Percentiles rank a stretch among this genome's conserved stretches.
phyloP scores from a whole-genome alignment of 495 filamentous ascomycete genomes.

The Apiosordaria backusii region DNA sequence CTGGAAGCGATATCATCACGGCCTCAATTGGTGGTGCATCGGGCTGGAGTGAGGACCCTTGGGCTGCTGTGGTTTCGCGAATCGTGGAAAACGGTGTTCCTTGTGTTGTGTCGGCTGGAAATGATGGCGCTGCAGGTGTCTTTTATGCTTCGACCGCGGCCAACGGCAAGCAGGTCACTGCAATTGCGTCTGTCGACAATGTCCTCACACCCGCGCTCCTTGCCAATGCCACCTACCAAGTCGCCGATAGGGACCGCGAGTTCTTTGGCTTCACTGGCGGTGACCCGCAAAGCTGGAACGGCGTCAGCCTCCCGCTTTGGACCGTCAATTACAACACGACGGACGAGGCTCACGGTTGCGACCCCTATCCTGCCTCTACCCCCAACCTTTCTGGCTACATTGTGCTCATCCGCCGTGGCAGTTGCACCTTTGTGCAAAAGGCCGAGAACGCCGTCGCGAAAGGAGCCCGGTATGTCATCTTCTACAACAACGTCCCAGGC shows the following conservation, averaged over 20 bases:
- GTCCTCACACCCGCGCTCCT: conserved; percentile 39
- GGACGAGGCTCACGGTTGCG: conserved; percentile 46
- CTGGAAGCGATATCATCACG: conserved; percentile 57
- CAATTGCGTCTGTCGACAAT: conserved; percentile 54
- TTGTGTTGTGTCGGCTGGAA: conserved; percentile 53
- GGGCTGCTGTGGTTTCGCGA: conserved; percentile 50
- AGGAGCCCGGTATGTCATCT: conserved; percentile 55
- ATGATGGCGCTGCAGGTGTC: conserved; percentile 49
- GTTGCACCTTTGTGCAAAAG: conserved; percentile 49
- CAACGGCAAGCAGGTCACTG: conserved; percentile 48
- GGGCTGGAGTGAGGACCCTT: conserved; percentile 55
- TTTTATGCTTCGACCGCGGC: conserved; percentile 55
- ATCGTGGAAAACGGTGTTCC: conserved; percentile 56
- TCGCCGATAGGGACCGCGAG: conserved; percentile 25
- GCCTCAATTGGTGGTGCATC: conserved; percentile 55
- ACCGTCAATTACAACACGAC: conserved; percentile 47
- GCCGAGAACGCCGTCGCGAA: conserved; percentile 46
- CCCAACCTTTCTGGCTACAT: conserved; percentile 51
- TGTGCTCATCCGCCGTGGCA: conserved; percentile 53
- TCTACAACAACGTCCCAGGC: conserved; percentile 49
- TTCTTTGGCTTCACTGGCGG: conserved; percentile 41
- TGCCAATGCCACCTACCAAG: conserved; percentile 33
- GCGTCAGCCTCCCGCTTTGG: conserved; percentile 49
- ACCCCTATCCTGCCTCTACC: conserved; percentile 40
- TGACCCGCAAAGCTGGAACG: conserved; percentile 36